Percentiles rank a stretch among this genome's conserved stretches.
Evolutionary conservation across 2,329 filamentous ascomycete genomes (phyloP).

Genomic region (Trichophyton rubrum): DNA sequence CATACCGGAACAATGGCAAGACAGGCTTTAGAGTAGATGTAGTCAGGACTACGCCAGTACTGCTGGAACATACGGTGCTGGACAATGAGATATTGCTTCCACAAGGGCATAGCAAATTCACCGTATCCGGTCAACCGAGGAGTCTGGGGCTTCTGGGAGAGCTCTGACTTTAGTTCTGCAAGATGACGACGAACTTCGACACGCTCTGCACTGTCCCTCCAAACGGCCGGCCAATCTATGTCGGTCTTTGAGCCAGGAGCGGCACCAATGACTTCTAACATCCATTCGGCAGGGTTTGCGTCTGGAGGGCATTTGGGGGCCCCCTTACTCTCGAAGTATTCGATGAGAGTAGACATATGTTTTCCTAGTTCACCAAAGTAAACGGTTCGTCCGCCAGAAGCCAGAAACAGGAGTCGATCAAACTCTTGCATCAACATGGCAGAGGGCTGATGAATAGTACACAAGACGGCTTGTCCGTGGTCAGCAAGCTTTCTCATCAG

Average conservation of each 20-base stretch:
- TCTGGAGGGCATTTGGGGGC: slow-evolving; percentile 48
- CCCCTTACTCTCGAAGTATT: slow-evolving; percentile 55
- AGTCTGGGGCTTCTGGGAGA: slow-evolving; percentile 19
- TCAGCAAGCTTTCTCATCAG: slow-evolving; percentile 82
- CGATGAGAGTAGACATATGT: slow-evolving; percentile 45
- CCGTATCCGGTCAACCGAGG: slow-evolving; percentile 22
- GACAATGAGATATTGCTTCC: slow-evolving; percentile 53
- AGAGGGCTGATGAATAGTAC: slow-evolving; percentile 94
- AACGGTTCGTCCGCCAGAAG: slow-evolving; percentile 52
- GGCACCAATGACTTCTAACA: slow-evolving; percentile 49
- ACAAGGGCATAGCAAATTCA: slow-evolving; percentile 71
- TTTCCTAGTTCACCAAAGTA: slow-evolving; percentile 57
- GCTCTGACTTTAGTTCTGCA: slow-evolving; percentile 39
- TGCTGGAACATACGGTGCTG: slow-evolving; percentile 70
- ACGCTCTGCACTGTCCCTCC: slow-evolving; percentile 45
- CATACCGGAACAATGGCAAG: slow-evolving; percentile 48
- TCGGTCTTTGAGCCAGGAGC: slow-evolving; percentile 47
- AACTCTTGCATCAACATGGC: slow-evolving; percentile 89
- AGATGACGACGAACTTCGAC: slow-evolving; percentile 32
- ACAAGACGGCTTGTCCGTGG: slow-evolving; percentile 80
- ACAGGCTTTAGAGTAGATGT: slow-evolving; percentile 71
- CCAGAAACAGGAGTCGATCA: slow-evolving; percentile 52
- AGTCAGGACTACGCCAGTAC: slow-evolving; percentile 80
- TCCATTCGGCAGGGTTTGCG: slow-evolving; percentile 66
- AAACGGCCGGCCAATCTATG: slow-evolving; percentile 42